Evolutionary conservation across 1,139 yeast genomes (phyloP), one percentile per base, ranked within the genome.

Genomic region (Hanseniaspora uvarum): DNA sequence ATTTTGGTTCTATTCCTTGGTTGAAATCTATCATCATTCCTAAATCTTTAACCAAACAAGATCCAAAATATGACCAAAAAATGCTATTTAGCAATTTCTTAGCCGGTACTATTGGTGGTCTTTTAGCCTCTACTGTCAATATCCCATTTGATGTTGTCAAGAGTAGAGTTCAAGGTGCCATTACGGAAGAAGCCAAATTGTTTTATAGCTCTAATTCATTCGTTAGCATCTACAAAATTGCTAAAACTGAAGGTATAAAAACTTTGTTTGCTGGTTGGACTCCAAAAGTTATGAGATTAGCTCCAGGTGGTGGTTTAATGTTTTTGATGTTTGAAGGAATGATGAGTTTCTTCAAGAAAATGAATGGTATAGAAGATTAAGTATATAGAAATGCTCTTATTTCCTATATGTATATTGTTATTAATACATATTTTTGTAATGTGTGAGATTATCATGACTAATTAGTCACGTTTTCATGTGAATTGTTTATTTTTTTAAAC

Each of bases 291-390:
- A 77, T 92, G 68, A 83, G 98, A 77, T 77, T 94, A 63, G 98
- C 98, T 55, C 98, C 98, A 58, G 98, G 98, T 65, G 99, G 98
- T 68, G 98, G 98, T 74, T 89, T 94, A 62, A 75, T 94, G 66
- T 77, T 92, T 68, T 97, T 94, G 54, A 98, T 94, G 19, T 92
- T 88, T 75, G 87, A 96, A 52, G 77, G 89, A 37, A 81, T 92
- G 63, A 88, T 89, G 95, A 96, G 89, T 68, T 86, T 88, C 74
- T 92, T 92, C 75, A 79, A 95, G 28, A 50, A 50, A 26, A 12
- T 36, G 14, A 50, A 50, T 72, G 73, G 77, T 16, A 59, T 76
- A 57, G 84, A 83, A 59, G 80, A 74, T 58, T 62, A 64, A 51
- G 65, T 47, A n/a, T 46, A 12, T 14, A 21, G 16, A 5, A 16